phyloP scores from a whole-genome alignment of 1,139 yeast genomes.

The Pichia sp. region DNA sequence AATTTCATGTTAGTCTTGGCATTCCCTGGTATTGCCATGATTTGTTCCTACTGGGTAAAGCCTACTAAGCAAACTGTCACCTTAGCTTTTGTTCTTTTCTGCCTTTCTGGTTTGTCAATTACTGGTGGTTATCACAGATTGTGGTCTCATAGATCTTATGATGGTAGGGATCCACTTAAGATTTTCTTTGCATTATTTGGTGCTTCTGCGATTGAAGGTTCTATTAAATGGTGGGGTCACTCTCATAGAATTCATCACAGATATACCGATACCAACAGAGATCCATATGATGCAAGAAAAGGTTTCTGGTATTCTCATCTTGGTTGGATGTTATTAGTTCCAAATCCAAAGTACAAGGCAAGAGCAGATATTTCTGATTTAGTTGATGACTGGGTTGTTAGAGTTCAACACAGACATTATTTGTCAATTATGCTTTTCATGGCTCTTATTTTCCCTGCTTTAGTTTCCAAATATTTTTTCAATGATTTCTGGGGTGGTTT shows the following conservation, averaged over 20 bases:
- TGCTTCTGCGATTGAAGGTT: constrained; percentile 94
- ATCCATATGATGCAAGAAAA: constrained; percentile 93
- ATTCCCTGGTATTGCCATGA: constrained; percentile 62
- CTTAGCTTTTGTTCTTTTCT: constrained; percentile 58
- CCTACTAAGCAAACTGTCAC: constrained; percentile 54
- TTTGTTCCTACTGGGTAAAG: constrained; percentile 44
- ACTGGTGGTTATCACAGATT: constrained; percentile 93
- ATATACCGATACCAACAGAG: constrained; percentile 93
- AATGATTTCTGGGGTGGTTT: constrained; percentile 92
- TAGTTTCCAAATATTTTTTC: constrained; percentile 74
- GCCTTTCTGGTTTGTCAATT: constrained; percentile 76
- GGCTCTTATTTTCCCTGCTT: constrained; percentile 69
- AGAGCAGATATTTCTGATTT: constrained; percentile 94
- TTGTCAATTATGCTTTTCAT: constrained; percentile 56
- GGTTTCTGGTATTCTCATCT: constrained; percentile 95
- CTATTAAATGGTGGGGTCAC: constrained; percentile 98
- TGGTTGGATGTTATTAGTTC: constrained; percentile 95
- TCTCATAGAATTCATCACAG: constrained; percentile 97
- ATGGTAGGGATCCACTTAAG: constrained; percentile 65
- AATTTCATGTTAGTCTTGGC: constrained; percentile 70
- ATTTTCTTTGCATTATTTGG: constrained; percentile 78
- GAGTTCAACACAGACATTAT: constrained; percentile 92
- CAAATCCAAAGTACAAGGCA: constrained; percentile 92
- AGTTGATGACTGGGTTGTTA: constrained; percentile 82
- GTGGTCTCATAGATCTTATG: constrained; percentile 86